Evolutionary conservation across 441 rosid genomes (phyloP).

Genomic region (Adansonia gregorii): DNA sequence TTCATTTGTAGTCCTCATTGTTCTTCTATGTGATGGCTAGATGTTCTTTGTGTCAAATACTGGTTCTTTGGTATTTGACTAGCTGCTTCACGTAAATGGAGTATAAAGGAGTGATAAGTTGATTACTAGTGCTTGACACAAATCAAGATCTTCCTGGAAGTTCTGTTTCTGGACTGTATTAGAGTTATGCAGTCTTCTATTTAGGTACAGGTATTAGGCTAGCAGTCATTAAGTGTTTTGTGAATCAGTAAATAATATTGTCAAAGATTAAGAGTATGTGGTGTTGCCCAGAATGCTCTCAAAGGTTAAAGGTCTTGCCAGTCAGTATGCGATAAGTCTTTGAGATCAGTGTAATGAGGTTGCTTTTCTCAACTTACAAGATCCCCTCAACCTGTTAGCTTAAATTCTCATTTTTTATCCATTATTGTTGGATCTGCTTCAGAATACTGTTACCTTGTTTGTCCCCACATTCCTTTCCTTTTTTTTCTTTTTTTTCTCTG

Average conservation of each 20-base stretch:
- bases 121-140: slow-evolving; percentile 1
- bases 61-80: background rate
- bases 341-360: background rate
- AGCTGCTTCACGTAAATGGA: background rate
- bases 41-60: background rate
- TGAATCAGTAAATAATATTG: background rate
- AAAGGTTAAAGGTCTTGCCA: background rate
- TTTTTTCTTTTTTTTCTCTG: background rate
- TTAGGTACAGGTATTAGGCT: background rate
- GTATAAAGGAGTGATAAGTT: background rate
- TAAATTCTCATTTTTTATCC: background rate
- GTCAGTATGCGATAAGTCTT: background rate
- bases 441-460: background rate
- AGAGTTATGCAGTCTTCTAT: background rate
- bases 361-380: background rate
- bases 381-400: background rate
- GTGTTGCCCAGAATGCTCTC: slow-evolving; percentile 9
- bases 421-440: background rate
- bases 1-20: background rate
- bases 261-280: background rate
- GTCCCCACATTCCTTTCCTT: background rate
- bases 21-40: background rate
- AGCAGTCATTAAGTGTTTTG: background rate
- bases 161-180: slow-evolving; percentile 8
- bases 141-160: background rate